phyloP scores from a whole-genome alignment of 108 stramenopile species.

The Cyclotella sp. region DNA sequence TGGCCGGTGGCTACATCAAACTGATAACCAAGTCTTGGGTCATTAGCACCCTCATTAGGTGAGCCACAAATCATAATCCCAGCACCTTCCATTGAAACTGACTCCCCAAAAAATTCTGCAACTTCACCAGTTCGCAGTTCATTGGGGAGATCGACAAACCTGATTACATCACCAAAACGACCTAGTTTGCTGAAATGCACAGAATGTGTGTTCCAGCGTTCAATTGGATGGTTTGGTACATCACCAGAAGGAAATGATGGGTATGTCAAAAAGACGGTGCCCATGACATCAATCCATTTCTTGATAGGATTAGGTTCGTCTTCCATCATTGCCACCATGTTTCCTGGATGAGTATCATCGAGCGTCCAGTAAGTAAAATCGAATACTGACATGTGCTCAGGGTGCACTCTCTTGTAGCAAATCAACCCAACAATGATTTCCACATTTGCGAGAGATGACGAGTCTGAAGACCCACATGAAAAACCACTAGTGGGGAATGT shows the following conservation, averaged over 20 bases:
- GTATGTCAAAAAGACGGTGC: constrained; percentile 19
- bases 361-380: constrained; percentile 51
- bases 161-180: constrained; percentile 39
- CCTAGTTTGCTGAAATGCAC: constrained; percentile 32
- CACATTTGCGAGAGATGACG: constrained; percentile 21
- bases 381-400: constrained; percentile 49
- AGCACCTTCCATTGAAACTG: constrained; percentile 25
- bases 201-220: constrained; percentile 46
- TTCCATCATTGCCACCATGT: constrained; percentile 43
- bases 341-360: constrained; percentile 45
- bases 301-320: constrained; percentile 48
- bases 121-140: constrained; percentile 47
- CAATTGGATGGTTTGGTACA: constrained; percentile 35
- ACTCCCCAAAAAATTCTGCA: constrained; percentile 43
- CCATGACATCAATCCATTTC: constrained; percentile 46
- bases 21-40: constrained; percentile 36
- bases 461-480: constrained; percentile 20
- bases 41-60: constrained; percentile 63
- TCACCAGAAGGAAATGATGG: constrained; percentile 27
- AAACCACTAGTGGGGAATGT: constrained; percentile 32
- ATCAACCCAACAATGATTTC: constrained; percentile 24
- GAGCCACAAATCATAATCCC: constrained; percentile 68
- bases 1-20: constrained; percentile 29
- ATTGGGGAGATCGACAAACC: constrained; percentile 45
- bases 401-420: constrained; percentile 47